Evolutionary conservation across 2,329 filamentous ascomycete genomes (phyloP).

Genomic region (Trichoderma brevicompactum): DNA sequence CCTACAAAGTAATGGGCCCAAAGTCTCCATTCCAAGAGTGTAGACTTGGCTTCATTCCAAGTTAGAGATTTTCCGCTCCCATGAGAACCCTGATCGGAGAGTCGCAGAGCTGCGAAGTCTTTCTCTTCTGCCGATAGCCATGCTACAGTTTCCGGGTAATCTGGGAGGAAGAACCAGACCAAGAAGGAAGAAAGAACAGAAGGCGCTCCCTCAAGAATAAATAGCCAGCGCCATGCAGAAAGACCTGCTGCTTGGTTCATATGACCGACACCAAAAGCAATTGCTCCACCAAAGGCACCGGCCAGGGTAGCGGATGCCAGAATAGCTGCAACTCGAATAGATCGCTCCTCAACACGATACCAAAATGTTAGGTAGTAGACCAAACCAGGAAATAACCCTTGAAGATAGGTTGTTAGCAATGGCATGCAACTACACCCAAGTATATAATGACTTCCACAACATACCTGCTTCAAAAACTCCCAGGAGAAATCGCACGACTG

Average conservation of each 20-base stretch:
- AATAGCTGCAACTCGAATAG: conserved; percentile 8
- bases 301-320: conserved; percentile 1
- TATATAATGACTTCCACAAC: not conserved
- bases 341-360: conserved; percentile 9
- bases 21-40: conserved; percentile 8
- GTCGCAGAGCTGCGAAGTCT: not conserved
- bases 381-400: not conserved
- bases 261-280: conserved; percentile 8
- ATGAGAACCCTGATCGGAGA: conserved; percentile 1
- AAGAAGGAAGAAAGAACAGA: not conserved
- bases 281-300: conserved; percentile 2
- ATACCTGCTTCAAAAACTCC: conserved; percentile 5
- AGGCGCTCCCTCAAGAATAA: not conserved
- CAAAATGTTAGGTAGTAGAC: conserved; percentile 1
- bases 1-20: conserved; percentile 11
- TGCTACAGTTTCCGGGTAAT: not conserved
- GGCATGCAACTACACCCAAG: not conserved
- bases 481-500: not conserved
- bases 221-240: conserved; percentile 8
- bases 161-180: conserved; percentile 4
- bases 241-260: conserved; percentile 7
- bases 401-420: not conserved
- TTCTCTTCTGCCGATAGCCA: conserved; percentile 6
- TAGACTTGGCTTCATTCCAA: not conserved
- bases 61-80: not conserved